Conservation (phyloP, 768 basidiomycete genomes). For the Ephemerocybe angulata region DNA sequence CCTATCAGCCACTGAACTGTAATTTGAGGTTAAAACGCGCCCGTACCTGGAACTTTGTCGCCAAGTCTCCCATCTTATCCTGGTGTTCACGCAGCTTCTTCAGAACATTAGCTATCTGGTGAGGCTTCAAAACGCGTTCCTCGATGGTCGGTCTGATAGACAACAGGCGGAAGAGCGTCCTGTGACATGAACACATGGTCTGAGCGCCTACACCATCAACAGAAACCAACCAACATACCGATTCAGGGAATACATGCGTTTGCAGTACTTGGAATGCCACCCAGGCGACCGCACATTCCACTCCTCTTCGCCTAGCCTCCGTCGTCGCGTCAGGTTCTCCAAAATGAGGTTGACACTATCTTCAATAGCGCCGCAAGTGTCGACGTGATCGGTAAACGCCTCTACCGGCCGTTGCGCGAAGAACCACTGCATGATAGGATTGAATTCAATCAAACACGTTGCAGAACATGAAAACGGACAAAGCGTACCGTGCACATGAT, state of each 20-base stretch:
- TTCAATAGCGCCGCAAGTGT: slow-evolving; percentile 27
- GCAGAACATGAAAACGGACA: not conserved
- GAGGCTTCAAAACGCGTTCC: slow-evolving; percentile 23
- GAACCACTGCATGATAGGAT: slow-evolving; percentile 22
- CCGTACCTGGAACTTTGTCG: slow-evolving; percentile 34
- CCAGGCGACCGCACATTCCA: slow-evolving; percentile 28
- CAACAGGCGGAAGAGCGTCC: slow-evolving; percentile 28
- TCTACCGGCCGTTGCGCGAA: slow-evolving; percentile 18
- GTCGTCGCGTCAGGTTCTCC: slow-evolving; percentile 21
- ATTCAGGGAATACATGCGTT: slow-evolving; percentile 31
- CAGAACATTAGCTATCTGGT: slow-evolving; percentile 25
- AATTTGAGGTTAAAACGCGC: slow-evolving; percentile 1
- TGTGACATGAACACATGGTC: slow-evolving; percentile 6
- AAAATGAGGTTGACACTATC: slow-evolving; percentile 22
- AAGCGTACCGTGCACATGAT: slow-evolving; percentile 27
- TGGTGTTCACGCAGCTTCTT: slow-evolving; percentile 38
- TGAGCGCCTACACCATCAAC: not conserved
- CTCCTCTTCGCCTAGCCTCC: slow-evolving; percentile 28
- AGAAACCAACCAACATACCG: slow-evolving; percentile 23
- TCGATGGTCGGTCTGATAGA: slow-evolving; percentile 25
- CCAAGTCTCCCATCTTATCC: slow-evolving; percentile 34
- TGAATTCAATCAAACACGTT: slow-evolving; percentile 1
- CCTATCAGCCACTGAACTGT: not conserved
- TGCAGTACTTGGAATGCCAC: slow-evolving; percentile 32
- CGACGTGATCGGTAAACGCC: slow-evolving; percentile 26